Percentiles rank a stretch among this genome's conserved stretches.
phyloP scores from a whole-genome alignment of 768 basidiomycete genomes.

The Rhizopogon rudus region DNA sequence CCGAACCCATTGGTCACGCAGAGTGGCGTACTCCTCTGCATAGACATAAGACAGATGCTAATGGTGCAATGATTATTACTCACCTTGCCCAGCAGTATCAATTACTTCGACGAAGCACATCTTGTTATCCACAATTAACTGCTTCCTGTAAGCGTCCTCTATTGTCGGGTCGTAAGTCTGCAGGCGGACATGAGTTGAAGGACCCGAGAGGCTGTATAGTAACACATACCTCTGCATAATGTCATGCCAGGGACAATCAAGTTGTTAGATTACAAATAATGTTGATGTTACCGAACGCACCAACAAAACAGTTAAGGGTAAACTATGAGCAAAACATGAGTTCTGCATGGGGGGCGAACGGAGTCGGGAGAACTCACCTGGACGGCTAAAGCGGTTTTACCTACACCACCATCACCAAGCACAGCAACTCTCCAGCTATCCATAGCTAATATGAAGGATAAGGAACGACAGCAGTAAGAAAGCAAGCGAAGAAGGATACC shows the following conservation, averaged over 20 bases:
- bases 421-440: conserved; percentile 96
- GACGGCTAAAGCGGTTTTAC: conserved; percentile 94
- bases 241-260: conserved; percentile 11
- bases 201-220: conserved; percentile 6
- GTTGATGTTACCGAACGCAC: conserved; percentile 40
- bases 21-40: conserved; percentile 92
- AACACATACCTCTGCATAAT: conserved; percentile 46
- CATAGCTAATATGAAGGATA: conserved; percentile 45
- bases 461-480: conserved; percentile 6
- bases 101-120: conserved; percentile 97
- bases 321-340: conserved; percentile 50
- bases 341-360: conserved; percentile 5
- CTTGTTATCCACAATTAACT: conserved; percentile 88
- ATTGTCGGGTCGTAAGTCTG: conserved; percentile 98
- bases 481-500: conserved; percentile 13
- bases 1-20: conserved; percentile 98
- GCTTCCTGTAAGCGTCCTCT: conserved; percentile 96
- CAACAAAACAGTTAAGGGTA: conserved; percentile 93
- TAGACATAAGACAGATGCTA: conserved; percentile 15
- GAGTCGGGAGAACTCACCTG: conserved; percentile 53
- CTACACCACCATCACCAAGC: conserved; percentile 95
- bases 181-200: conserved; percentile 6
- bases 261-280: conserved; percentile 8
- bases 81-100: conserved; percentile 97
- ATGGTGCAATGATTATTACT: conserved; percentile 19